These are phyloP conservation scores for Corchorus olitorius DNA, from an alignment of 345 rosid species.

Conservation along the genomic window DNA sequence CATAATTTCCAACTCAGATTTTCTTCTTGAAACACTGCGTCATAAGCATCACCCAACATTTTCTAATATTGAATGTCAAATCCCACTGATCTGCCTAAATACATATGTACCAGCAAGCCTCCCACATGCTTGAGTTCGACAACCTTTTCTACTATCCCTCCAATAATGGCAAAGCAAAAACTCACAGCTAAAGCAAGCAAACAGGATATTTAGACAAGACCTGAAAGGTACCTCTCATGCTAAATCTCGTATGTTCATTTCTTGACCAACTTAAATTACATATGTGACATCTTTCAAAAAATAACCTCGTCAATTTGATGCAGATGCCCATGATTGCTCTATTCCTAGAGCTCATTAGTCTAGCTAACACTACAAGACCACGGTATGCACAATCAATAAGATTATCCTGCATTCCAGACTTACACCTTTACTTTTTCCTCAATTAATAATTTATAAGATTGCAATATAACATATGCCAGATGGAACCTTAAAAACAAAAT, in stretches of 20 bases:
- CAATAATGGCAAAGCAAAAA: neutral
- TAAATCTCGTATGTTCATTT: neutral
- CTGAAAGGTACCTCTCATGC: neutral
- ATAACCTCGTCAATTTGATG: neutral
- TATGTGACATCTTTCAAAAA: neutral
- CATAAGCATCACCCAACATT: neutral
- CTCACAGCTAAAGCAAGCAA: neutral
- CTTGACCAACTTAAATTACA: neutral
- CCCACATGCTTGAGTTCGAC: neutral
- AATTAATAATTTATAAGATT: neutral
- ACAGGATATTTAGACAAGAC: neutral
- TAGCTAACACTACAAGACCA: neutral
- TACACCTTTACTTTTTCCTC: neutral
- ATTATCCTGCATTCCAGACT: neutral
- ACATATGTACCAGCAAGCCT: neutral
- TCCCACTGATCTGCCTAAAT: neutral
- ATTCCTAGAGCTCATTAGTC: neutral
- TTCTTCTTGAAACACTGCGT: neutral
- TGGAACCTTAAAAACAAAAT: neutral
- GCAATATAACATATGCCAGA: neutral
- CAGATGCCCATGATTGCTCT: neutral
- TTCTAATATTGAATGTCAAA: neutral
- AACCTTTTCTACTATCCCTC: neutral
- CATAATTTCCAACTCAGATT: neutral
- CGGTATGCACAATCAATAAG: neutral